These are phyloP conservation scores for Aspergillus tubingensis DNA, from an alignment of 2,329 filamentous ascomycete genomes.

Conservation along the genomic window DNA sequence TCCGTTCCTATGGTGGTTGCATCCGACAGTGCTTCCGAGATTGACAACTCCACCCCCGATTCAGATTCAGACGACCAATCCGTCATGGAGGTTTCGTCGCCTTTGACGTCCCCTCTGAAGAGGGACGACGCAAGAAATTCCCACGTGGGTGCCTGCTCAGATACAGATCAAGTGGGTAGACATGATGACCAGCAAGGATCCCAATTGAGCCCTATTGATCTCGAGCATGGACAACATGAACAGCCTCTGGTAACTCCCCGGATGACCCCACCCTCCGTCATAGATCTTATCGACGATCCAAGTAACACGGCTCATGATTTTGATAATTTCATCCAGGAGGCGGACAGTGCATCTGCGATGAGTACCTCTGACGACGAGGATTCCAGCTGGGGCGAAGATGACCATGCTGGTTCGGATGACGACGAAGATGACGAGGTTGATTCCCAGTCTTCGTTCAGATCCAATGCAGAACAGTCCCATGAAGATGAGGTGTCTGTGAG, in stretches of 20 bases:
- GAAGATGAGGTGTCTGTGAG: conserved; percentile 7
- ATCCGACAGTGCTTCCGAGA: conserved; percentile 12
- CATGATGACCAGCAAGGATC: conserved; percentile 4
- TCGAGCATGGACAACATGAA: conserved; percentile 17
- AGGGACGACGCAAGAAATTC: conserved; percentile 8
- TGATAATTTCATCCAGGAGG: conserved; percentile 6
- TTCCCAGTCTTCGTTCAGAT: conserved; percentile 5
- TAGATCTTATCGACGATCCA: neutral
- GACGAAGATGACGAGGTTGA: conserved; percentile 15
- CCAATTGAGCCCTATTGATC: conserved; percentile 18
- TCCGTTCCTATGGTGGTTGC: conserved; percentile 3
- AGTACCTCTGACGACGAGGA: conserved; percentile 8
- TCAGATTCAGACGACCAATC: conserved; percentile 25
- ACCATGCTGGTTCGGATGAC: conserved; percentile 11
- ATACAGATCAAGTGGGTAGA: neutral
- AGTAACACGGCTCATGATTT: conserved; percentile 5
- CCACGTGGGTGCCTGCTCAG: neutral
- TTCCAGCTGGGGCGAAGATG: conserved; percentile 10
- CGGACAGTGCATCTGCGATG: conserved; percentile 6
- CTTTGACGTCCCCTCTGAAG: conserved; percentile 26
- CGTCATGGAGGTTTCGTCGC: conserved; percentile 25
- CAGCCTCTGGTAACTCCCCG: conserved; percentile 26
- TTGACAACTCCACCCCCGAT: conserved; percentile 13
- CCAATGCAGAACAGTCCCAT: conserved; percentile 11
- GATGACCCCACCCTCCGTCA: conserved; percentile 23